phyloP scores from a whole-genome alignment of 1,284 basidiomycete genomes.

The Entoloma clypeatum region DNA sequence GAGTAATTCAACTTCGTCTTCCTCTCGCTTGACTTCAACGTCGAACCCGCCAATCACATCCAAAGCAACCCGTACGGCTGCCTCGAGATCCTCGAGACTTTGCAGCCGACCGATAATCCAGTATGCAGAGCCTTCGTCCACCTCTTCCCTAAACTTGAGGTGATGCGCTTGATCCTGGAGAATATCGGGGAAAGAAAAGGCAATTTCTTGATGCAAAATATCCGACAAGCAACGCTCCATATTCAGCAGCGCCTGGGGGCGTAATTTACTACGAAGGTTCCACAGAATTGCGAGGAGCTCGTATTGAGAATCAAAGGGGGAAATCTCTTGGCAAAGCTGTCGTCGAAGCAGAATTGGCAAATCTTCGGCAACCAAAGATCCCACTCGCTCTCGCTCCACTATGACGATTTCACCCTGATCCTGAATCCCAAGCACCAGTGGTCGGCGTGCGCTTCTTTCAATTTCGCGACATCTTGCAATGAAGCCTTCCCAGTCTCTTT shows the following conservation, averaged over 20 bases:
- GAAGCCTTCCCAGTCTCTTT: constrained; percentile 91
- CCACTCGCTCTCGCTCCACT: constrained; percentile 76
- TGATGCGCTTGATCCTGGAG: constrained; percentile 59
- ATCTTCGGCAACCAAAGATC: constrained; percentile 63
- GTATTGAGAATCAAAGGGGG: constrained; percentile 45
- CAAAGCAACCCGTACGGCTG: constrained; percentile 50
- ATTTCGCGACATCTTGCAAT: constrained; percentile 84
- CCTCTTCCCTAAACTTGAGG: constrained; percentile 45
- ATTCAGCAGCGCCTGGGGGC: constrained; percentile 48
- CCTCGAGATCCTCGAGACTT: constrained; percentile 52
- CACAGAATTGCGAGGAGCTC: constrained; percentile 56
- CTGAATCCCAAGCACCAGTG: constrained; percentile 61
- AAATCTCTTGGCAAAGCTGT: constrained; percentile 37
- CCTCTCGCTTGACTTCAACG: constrained; percentile 67
- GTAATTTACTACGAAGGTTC: constrained; percentile 54
- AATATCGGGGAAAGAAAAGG: constrained; percentile 70
- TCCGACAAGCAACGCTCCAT: constrained; percentile 59
- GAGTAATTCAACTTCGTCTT: constrained; percentile 58
- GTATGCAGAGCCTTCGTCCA: constrained; percentile 55
- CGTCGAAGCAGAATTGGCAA: constrained; percentile 57
- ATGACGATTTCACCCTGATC: constrained; percentile 55
- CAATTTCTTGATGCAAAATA: constrained; percentile 68
- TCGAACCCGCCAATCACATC: constrained; percentile 70
- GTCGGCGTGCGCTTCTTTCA: constrained; percentile 83
- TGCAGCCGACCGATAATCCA: constrained; percentile 61